Conservation (phyloP, 2,329 filamentous ascomycete genomes). For the Monosporascus cannonballus region DNA sequence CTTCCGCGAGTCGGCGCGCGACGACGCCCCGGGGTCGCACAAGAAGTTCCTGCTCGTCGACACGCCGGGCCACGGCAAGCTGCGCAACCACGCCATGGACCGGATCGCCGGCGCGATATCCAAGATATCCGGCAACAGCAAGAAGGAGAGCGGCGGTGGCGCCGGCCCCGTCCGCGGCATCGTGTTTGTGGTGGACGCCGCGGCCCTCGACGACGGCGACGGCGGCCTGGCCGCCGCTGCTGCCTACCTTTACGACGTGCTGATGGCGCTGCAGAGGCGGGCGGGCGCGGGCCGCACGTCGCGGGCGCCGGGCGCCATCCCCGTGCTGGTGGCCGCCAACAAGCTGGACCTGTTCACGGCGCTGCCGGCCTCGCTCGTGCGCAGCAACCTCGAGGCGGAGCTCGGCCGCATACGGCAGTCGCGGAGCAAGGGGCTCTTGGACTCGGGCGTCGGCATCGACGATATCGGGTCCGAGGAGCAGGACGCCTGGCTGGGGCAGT, state of each 20-base stretch:
- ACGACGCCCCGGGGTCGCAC: constrained; percentile 48
- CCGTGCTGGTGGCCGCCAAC: constrained; percentile 83
- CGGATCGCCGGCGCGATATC: constrained; percentile 30
- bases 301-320: constrained; percentile 54
- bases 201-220: constrained; percentile 49
- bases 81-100: constrained; percentile 64
- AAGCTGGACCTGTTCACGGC: constrained; percentile 96
- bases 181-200: constrained; percentile 85
- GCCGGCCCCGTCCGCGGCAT: constrained; percentile 45
- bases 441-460: constrained; percentile 68
- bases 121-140: background rate
- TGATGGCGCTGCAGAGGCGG: constrained; percentile 76
- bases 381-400: constrained; percentile 70
- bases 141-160: background rate
- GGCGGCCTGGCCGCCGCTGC: constrained; percentile 63
- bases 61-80: constrained; percentile 92
- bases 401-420: constrained; percentile 71
- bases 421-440: constrained; percentile 73
- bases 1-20: constrained; percentile 48
- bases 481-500: constrained; percentile 79
- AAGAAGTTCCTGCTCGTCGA: constrained; percentile 74
- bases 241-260: constrained; percentile 79
- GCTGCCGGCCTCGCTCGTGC: constrained; percentile 71
- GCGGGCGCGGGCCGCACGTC: constrained; percentile 49
- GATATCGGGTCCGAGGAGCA: constrained; percentile 61